Base-by-base conservation (phyloP, 148 eudicot species). In the Vaccinium darrowii region DNA sequence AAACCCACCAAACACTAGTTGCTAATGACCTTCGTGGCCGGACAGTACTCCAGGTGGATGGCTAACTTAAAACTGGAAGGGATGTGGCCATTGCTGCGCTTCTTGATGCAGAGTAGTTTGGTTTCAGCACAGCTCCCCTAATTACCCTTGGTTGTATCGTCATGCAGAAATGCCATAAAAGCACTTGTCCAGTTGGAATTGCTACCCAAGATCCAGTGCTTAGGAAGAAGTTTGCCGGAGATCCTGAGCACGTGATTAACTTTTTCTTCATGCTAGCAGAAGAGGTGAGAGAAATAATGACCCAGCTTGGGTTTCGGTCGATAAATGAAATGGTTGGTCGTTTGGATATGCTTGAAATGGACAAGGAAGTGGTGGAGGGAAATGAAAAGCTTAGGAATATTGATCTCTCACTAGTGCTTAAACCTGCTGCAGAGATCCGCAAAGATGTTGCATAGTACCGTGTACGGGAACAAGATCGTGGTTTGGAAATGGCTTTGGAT, bases 201-300 rank as follows among this genome's bases (percentile, higher is more conserved):
- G 99, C 99, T 30, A 97, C 99, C 23, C 99, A 97, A 88, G 99
- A 97, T 86, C 99, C 99, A 67, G 94, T 97, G 78, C 95, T 97
- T 65, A 88, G 98, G 76, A 98, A 93, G 73, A 97, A 97, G 84
- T 97, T 97, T 83, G 98, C 98, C 13, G 99, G 99, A 67, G 96
- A 97, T 81, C 99, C 99, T 7, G 99, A 97, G 82, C 98, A 97
- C 79, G 99, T 97, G 15, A 97, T 97, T 79, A 97, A 97, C 86
- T 97, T 94, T 90, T 95, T 97, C 88, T 97, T 97, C 88, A 97
- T 97, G 99, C 87, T 97, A 79, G 99, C 99, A 50, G 99, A 97
- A 84, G 99, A 97, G 83, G 87, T 97, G 83, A 93, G 99, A 83
- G 99, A 97, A 86, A 97, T 95, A 57, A 97, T 97, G 98, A 93